phyloP scores from a whole-genome alignment of 139 green algal species.

The Micractinium sp. region DNA sequence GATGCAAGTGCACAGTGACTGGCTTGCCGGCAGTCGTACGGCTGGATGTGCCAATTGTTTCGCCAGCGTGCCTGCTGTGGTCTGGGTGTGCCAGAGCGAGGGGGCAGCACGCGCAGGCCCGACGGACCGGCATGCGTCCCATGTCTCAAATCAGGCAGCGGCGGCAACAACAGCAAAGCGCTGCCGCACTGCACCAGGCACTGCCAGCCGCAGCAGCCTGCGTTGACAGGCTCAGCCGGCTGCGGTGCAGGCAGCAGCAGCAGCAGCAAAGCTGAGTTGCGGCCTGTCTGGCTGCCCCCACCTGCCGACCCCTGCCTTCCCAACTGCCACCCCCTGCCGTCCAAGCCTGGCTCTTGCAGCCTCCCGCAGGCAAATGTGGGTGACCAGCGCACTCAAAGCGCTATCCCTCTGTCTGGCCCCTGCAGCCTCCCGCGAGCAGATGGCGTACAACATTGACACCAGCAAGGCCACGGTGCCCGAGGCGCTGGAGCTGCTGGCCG shows the following conservation, averaged over 20 bases:
- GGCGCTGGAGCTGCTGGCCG: constrained; percentile 89
- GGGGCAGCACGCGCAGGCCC: background rate
- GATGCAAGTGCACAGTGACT: background rate
- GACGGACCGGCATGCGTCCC: too few species aligned
- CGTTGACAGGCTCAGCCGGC: background rate
- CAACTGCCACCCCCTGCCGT: too few species aligned
- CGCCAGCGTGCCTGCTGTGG: too few species aligned
- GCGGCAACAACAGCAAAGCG: background rate
- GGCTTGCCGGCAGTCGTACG: background rate
- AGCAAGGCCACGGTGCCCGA: constrained; percentile 79
- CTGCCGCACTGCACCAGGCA: background rate
- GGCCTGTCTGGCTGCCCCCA: too few species aligned
- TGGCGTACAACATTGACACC: constrained; percentile 93
- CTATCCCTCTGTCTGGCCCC: background rate
- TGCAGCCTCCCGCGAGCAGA: constrained; percentile 48
- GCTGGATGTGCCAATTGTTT: background rate
- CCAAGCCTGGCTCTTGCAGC: too few species aligned
- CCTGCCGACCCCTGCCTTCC: too few species aligned
- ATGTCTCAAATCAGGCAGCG: background rate
- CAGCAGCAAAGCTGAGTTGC: background rate
- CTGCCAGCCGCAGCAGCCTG: background rate
- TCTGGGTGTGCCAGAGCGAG: too few species aligned
- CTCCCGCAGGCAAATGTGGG: too few species aligned
- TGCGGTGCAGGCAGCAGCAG: background rate
- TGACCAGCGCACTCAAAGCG: too few species aligned